Evolutionary conservation across 2,329 filamentous ascomycete genomes (phyloP).

Genomic region (Fusarium coffeatum): DNA sequence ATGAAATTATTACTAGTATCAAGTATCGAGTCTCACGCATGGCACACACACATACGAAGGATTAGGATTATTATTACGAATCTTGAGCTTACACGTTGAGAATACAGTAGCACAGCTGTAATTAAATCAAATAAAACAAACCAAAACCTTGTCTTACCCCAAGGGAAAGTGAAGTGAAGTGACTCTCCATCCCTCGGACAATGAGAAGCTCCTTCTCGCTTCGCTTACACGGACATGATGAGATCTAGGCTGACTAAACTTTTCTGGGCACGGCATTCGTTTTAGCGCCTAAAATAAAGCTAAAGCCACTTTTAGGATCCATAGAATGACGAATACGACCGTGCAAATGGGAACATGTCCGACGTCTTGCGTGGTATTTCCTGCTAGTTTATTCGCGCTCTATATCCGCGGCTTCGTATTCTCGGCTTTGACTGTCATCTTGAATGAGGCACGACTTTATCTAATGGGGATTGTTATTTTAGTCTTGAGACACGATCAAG

Average conservation of each 20-base stretch:
- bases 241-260: conserved; percentile 28
- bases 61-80: conserved; percentile 1
- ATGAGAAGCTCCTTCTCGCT: conserved; percentile 26
- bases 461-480: conserved; percentile 3
- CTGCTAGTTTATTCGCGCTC: conserved; percentile 7
- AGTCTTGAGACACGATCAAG: neutral
- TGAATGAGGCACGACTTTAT: neutral
- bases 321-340: conserved; percentile 36
- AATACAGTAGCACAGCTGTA: conserved; percentile 15
- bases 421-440: neutral
- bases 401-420: conserved; percentile 7
- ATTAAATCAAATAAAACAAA: neutral
- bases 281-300: conserved; percentile 27
- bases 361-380: neutral
- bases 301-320: conserved; percentile 23
- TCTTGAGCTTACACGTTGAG: neutral
- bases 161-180: neutral
- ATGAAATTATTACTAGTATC: neutral
- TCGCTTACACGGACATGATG: conserved; percentile 32
- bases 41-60: neutral
- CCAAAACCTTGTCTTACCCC: neutral
- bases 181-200: conserved; percentile 19
- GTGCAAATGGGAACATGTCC: conserved; percentile 5
- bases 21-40: conserved; percentile 10
- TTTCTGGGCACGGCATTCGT: conserved; percentile 11